Percentiles rank a stretch among this genome's conserved stretches.
These are phyloP conservation scores for Mycocentrospora acerina DNA, from an alignment of 2,329 filamentous ascomycete genomes.

Conservation along the genomic window DNA sequence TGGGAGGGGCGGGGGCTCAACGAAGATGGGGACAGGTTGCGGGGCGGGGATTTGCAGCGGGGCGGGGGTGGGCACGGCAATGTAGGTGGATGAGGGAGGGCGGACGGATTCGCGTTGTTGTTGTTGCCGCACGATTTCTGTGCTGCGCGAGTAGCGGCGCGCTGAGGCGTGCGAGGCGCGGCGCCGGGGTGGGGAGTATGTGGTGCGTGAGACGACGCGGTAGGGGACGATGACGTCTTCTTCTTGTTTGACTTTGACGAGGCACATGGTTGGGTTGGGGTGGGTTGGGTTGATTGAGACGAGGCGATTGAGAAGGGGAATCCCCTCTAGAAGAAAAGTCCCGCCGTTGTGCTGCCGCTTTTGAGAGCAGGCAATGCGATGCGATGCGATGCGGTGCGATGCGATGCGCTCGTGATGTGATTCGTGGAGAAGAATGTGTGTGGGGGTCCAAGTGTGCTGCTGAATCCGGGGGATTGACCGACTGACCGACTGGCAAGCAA, in stretches of 20 bases:
- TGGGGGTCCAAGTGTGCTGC: too few species aligned
- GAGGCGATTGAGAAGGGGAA: too few species aligned
- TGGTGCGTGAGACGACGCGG: conserved; percentile 32
- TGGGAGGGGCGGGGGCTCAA: conserved; percentile 37
- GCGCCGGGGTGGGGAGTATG: conserved; percentile 33
- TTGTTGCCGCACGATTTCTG: conserved; percentile 23
- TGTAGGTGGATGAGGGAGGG: conserved; percentile 28
- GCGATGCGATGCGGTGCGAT: too few species aligned
- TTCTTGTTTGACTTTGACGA: conserved; percentile 48
- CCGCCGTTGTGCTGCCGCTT: too few species aligned
- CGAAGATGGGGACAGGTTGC: conserved; percentile 44
- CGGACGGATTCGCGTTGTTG: conserved; percentile 18
- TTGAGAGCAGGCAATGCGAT: too few species aligned
- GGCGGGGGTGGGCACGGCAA: conserved; percentile 34
- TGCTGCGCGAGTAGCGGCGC: conserved; percentile 34
- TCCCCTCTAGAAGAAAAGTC: too few species aligned
- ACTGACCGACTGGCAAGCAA: too few species aligned
- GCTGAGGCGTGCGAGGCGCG: conserved; percentile 25
- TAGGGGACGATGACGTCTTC: conserved; percentile 47
- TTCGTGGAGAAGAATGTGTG: too few species aligned
- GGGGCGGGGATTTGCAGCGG: conserved; percentile 42
- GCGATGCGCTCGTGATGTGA: conserved; percentile 35
- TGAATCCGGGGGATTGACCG: too few species aligned
- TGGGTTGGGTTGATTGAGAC: conserved; percentile 5
- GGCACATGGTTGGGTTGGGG: conserved; percentile 43